Percentiles rank a stretch among this genome's conserved stretches.
Conservation (phyloP, 306 rosid genomes). For the peach (Prunus persica) region Prunus_persica_NCBIv2 NC_034010.1:28772501-28773000, state of each 20-base stretch:
- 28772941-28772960: conserved; percentile 73
- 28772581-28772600: no score
- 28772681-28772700: neutral
- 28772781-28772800: neutral
- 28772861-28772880: neutral
- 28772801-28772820: neutral
- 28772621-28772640: no score
- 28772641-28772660: no score
- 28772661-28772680: neutral
- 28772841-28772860: neutral
- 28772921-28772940: conserved; percentile 70
- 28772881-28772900: neutral
- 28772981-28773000: conserved; percentile 76
- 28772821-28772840: neutral
- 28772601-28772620: no score
- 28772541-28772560: no score
- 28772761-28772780: neutral
- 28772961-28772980: conserved; percentile 68
- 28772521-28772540: no score
- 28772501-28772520: no score
- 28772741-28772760: neutral
- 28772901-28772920: neutral
- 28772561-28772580: no score
- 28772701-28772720: neutral
- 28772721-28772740: neutral